Conservation (phyloP, 805 yeast species). For the Sungouiella blattae region DNA sequence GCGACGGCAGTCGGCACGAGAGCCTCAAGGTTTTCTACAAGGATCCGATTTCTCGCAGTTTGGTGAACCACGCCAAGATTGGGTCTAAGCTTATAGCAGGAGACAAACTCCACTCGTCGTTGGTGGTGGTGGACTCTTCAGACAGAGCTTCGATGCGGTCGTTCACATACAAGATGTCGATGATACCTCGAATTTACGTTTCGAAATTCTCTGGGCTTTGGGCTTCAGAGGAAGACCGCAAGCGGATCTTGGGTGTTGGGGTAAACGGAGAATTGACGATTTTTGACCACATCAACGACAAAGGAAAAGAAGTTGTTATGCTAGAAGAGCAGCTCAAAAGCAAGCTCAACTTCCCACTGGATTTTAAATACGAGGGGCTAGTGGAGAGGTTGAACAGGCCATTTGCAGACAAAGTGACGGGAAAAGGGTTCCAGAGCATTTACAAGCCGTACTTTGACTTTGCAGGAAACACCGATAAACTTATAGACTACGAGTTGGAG, state of each 20-base stretch:
- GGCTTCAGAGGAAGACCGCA: slow-evolving; percentile 10
- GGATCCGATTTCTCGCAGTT: slow-evolving; percentile 32
- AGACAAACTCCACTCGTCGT: slow-evolving; percentile 33
- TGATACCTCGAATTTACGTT: slow-evolving; percentile 31
- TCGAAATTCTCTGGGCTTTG: slow-evolving; percentile 22
- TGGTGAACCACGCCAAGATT: slow-evolving; percentile 27
- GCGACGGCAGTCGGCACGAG: not conserved
- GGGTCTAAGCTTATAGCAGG: slow-evolving; percentile 24
- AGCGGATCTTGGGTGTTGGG: slow-evolving; percentile 25
- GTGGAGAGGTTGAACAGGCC: slow-evolving; percentile 28
- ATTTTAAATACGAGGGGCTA: not conserved
- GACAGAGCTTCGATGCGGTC: slow-evolving; percentile 5
- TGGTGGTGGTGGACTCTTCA: slow-evolving; percentile 22
- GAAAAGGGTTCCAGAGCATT: slow-evolving; percentile 35
- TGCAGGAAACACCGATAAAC: slow-evolving; percentile 19
- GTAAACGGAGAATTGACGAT: slow-evolving; percentile 35
- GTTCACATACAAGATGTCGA: slow-evolving; percentile 19
- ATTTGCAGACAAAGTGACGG: slow-evolving; percentile 34
- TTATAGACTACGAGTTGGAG: slow-evolving; percentile 35
- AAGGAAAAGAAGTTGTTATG: slow-evolving; percentile 11
- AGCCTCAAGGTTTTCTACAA: slow-evolving; percentile 16
- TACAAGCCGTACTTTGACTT: slow-evolving; percentile 36
- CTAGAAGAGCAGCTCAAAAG: slow-evolving; percentile 10
- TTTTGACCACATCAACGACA: slow-evolving; percentile 8
- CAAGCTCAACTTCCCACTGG: not conserved